Conservation (phyloP, 2,329 filamentous ascomycete genomes). For the Fusarium continuum region DNA sequence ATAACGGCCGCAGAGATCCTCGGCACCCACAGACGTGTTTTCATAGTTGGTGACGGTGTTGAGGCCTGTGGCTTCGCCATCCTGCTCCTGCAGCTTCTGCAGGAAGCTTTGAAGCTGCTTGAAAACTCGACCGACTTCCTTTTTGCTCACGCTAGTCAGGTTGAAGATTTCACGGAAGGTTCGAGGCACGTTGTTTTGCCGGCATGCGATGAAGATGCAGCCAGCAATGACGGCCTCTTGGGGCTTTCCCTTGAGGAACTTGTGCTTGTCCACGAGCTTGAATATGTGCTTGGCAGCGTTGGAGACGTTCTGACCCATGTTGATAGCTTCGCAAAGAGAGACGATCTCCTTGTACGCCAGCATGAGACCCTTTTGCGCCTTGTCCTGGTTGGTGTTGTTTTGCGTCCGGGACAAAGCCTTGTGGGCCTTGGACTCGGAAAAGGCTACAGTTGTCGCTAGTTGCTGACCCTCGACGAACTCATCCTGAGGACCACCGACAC, state of each 20-base stretch:
- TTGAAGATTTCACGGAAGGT: slow-evolving; percentile 96
- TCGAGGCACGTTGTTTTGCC: slow-evolving; percentile 84
- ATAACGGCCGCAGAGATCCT: slow-evolving; percentile 88
- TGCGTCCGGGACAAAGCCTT: slow-evolving; percentile 84
- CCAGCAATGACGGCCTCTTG: slow-evolving; percentile 94
- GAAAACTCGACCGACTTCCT: slow-evolving; percentile 96
- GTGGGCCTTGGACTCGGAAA: slow-evolving; percentile 75
- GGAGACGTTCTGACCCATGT: slow-evolving; percentile 80
- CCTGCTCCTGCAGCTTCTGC: slow-evolving; percentile 72
- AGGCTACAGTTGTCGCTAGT: slow-evolving; percentile 87
- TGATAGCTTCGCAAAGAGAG: slow-evolving; percentile 84
- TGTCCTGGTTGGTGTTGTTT: slow-evolving; percentile 85
- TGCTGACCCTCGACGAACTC: slow-evolving; percentile 90
- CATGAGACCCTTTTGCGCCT: slow-evolving; percentile 82
- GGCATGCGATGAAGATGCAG: slow-evolving; percentile 97
- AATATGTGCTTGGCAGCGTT: slow-evolving; percentile 95
- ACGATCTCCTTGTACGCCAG: slow-evolving; percentile 91
- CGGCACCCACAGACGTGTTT: slow-evolving; percentile 80
- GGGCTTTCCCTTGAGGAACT: slow-evolving; percentile 93
- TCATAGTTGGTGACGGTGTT: slow-evolving; percentile 75
- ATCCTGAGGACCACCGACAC: slow-evolving; percentile 95
- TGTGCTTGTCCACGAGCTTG: slow-evolving; percentile 92
- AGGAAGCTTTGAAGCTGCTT: slow-evolving; percentile 92
- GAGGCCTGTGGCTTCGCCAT: slow-evolving; percentile 56
- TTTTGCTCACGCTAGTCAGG: slow-evolving; percentile 92